phyloP scores from a whole-genome alignment of 306 rosid genomes.

The Dryas octopetala region DNA sequence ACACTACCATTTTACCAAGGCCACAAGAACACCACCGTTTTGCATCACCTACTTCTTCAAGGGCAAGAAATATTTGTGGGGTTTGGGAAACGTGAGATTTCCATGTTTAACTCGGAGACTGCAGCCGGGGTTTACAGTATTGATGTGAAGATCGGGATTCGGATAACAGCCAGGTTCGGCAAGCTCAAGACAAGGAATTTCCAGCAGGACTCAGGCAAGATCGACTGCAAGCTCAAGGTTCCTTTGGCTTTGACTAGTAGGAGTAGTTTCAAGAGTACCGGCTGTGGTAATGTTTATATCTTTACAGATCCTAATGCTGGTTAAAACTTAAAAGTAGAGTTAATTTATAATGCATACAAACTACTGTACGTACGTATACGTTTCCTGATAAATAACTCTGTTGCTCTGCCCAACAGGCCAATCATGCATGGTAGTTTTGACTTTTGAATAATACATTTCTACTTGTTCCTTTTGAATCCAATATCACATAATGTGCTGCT shows the following conservation, averaged over 20 bases:
- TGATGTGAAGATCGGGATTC: conserved; percentile 35
- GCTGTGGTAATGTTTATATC: neutral
- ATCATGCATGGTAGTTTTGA: too few species aligned
- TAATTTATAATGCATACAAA: too few species aligned
- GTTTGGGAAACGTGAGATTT: conserved; percentile 16
- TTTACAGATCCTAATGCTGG: conserved; percentile 2
- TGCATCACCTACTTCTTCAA: conserved; percentile 24
- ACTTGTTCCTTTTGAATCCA: too few species aligned
- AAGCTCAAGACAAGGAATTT: conserved; percentile 43
- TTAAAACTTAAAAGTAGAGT: neutral
- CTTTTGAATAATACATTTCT: too few species aligned
- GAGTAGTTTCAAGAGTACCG: neutral
- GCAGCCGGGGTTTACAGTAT: conserved; percentile 32
- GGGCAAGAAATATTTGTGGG: conserved; percentile 29
- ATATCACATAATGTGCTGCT: too few species aligned
- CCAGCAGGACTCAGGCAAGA: neutral
- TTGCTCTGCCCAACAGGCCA: too few species aligned
- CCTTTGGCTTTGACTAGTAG: conserved; percentile 12
- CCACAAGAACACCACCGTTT: conserved; percentile 38
- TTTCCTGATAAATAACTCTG: too few species aligned
- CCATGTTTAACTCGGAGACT: conserved; percentile 26
- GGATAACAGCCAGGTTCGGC: conserved; percentile 38
- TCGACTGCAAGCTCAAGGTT: conserved; percentile 12
- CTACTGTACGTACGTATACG: too few species aligned
- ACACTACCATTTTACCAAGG: conserved; percentile 43